Evolutionary conservation across 1,284 basidiomycete species (phyloP).

Genomic region (Pyrrhoderma lamaoense): DNA sequence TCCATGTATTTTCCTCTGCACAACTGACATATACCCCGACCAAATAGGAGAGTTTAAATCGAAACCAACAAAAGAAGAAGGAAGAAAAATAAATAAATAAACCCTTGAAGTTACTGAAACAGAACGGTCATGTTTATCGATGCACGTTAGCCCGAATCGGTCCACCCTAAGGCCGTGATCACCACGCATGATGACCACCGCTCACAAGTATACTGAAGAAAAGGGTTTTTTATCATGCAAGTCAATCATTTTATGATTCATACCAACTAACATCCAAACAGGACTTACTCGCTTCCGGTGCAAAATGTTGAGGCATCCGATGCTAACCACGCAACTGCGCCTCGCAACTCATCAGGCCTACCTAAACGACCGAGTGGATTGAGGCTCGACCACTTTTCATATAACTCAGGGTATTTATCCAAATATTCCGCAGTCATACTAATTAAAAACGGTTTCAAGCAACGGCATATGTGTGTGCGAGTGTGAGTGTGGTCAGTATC

Average conservation of each 20-base stretch:
- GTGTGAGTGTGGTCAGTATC: too few species aligned
- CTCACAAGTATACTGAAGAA: constrained; percentile 54
- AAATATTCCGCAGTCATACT: constrained; percentile 71
- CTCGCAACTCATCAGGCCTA: constrained; percentile 68
- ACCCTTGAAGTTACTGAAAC: not conserved
- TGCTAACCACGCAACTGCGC: constrained; percentile 75
- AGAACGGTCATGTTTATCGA: too few species aligned
- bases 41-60: too few species aligned
- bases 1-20: too few species aligned
- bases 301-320: constrained; percentile 72
- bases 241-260: constrained; percentile 14
- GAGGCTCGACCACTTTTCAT: constrained; percentile 64
- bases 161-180: constrained; percentile 15
- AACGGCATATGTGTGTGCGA: too few species aligned
- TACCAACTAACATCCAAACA: not conserved
- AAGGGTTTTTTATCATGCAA: too few species aligned
- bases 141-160: not conserved
- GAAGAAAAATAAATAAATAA: not conserved
- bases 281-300: constrained; percentile 65
- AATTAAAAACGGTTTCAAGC: too few species aligned
- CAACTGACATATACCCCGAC: too few species aligned
- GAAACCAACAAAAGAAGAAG: too few species aligned
- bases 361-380: constrained; percentile 75
- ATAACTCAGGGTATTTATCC: constrained; percentile 60
- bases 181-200: constrained; percentile 70